Evolutionary conservation across 1,284 basidiomycete species (phyloP), one percentile per base, ranked within the genome.

Genomic region (Phlebopus sp.): DNA sequence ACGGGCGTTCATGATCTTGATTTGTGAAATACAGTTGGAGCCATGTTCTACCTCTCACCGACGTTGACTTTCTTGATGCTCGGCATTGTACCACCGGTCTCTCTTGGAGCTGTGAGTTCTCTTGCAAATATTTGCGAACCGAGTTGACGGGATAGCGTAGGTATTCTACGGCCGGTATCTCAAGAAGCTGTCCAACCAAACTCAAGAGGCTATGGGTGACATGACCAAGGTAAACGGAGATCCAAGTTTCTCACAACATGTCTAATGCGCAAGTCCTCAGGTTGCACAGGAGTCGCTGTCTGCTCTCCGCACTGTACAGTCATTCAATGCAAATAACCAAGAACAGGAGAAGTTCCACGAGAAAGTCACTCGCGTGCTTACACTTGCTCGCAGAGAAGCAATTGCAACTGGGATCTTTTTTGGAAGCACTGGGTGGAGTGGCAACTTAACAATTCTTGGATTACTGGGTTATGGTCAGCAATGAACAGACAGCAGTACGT

Each of bases 151-250:
- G n/a, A 18, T 11, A 11, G 3, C 21, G 5, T 53, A 86, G 90
- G 85, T 98, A 14, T 92, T 94, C 65, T 99, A 98, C 63, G 96
- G 96, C 49, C 82, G 93, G 11, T 99, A 97, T 68, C 72, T 99
- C 42, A 94, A 96, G 62, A 87, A 86, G 55, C 78, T 99, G 3
- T 94, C 92, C 13, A 92, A 92, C 62, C 76, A 85, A 59, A 97
- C 95, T 4, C 96, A 99, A 66, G 92, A 96, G 62, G 91, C 93
- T 1, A 79, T 97, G 37, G 94, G 93, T 39, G 90, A 94, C 47
- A 93, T 97, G 92, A 92, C 92, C 23, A 93, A 93, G 74, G 87
- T 66, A 21, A 29, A 29, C 8, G 10, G 9, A 29, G 10, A 8
- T 10, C 74, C 8, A 31, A 18, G 17, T 35, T 37, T n/a, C n/a